These are phyloP conservation scores for Acorus calamus DNA, from an alignment of 106 monocot species.

Conservation along the genomic window DNA sequence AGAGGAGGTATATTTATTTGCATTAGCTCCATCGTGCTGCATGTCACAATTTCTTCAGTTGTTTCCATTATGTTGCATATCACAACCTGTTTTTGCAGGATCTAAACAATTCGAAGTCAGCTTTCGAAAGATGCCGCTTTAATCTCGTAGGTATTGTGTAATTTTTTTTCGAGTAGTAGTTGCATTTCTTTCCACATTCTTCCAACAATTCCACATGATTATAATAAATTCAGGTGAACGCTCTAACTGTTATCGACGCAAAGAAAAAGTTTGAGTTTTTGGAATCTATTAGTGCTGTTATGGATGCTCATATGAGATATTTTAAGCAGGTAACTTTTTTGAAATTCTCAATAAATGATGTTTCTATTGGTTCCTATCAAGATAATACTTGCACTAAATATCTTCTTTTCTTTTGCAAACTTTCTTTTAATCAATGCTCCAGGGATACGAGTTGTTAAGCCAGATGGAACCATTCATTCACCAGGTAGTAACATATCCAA, in stretches of 20 bases:
- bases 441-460: conserved; percentile 89
- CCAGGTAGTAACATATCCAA: conserved; percentile 34
- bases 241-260: conserved; percentile 79
- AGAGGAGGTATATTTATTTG: conserved; percentile 54
- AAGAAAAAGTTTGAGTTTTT: conserved; percentile 95
- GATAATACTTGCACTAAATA: background rate
- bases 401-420: background rate
- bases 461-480: conserved; percentile 94
- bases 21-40: too few species aligned
- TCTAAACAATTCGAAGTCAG: conserved; percentile 81
- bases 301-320: conserved; percentile 99
- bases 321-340: conserved; percentile 64
- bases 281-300: conserved; percentile 89
- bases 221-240: conserved; percentile 77
- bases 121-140: conserved; percentile 89
- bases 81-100: conserved; percentile 37
- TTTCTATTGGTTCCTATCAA: background rate
- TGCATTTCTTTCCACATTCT: conserved; percentile 15
- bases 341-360: background rate
- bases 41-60: background rate
- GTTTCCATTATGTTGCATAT: background rate
- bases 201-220: conserved; percentile 17
- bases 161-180: conserved; percentile 4
- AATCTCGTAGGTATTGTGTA: conserved; percentile 67
- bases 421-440: conserved; percentile 13